These are phyloP conservation scores for Orbilia brochopaga DNA, from an alignment of 2,329 filamentous ascomycete genomes.

Conservation along the genomic window DNA sequence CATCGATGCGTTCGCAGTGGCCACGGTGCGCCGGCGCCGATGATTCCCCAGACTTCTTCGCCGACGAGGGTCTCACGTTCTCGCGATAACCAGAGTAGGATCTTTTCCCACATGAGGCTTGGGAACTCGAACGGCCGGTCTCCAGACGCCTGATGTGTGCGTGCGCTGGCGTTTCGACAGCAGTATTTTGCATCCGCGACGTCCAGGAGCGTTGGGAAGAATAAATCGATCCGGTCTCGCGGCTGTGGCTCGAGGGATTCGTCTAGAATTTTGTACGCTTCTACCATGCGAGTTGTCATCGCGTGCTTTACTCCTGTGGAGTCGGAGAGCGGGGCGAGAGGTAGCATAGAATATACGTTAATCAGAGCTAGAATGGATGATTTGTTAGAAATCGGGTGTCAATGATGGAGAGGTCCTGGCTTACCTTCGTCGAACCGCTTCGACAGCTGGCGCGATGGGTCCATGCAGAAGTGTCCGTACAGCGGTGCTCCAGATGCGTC, in stretches of 20 bases:
- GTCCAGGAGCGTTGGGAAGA: constrained; percentile 11
- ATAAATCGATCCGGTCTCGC: neutral
- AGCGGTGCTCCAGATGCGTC: constrained; percentile 9
- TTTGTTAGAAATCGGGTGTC: neutral
- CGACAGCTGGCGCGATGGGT: neutral
- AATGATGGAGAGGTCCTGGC: neutral
- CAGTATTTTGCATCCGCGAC: constrained; percentile 16
- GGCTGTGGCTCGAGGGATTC: neutral
- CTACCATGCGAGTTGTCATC: constrained; percentile 2
- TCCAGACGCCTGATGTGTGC: neutral
- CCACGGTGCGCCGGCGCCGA: neutral
- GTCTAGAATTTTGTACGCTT: neutral
- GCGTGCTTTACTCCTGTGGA: constrained; percentile 12
- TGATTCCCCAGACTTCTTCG: constrained; percentile 17
- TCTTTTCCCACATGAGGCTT: constrained; percentile 8
- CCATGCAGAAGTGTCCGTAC: constrained; percentile 12
- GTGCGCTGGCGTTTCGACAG: constrained; percentile 1
- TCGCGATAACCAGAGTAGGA: constrained; percentile 7
- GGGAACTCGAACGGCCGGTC: neutral
- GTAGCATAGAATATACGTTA: constrained; percentile 18
- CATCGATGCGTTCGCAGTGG: neutral
- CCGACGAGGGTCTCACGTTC: neutral
- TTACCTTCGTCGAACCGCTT: constrained; percentile 20
- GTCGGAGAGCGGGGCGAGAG: constrained; percentile 6
- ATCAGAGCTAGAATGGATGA: constrained; percentile 19